Evolutionary conservation across 202 grass and related monocot species (phyloP).

Genomic region (Setaria viridis): DNA sequence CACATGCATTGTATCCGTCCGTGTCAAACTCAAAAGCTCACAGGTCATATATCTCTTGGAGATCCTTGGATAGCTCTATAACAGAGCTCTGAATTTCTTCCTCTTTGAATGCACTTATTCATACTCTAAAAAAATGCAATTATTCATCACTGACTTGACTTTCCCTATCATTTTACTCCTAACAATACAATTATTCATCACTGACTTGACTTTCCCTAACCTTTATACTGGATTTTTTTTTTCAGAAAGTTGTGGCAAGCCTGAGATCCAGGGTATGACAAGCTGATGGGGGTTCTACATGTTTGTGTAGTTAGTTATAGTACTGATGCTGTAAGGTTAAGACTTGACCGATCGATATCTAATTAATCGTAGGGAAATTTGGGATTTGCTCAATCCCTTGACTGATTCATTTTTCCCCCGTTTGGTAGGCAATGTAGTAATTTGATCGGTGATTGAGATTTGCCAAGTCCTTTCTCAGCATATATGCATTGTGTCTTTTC

Average conservation of each 20-base stretch:
- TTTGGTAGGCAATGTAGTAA: conserved; percentile 32
- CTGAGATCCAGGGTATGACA: conserved; percentile 25
- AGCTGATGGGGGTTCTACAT: conserved; percentile 5
- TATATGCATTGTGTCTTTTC: neutral
- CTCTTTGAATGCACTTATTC: neutral
- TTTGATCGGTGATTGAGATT: conserved; percentile 7
- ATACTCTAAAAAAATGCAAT: neutral
- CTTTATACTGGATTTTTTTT: neutral
- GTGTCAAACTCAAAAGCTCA: conserved; percentile 13
- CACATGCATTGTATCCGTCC: conserved; percentile 37
- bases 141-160: neutral
- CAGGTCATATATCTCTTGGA: neutral
- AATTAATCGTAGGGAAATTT: neutral
- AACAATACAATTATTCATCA: neutral
- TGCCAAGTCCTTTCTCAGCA: neutral
- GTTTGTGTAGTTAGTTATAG: neutral
- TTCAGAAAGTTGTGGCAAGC: conserved; percentile 31
- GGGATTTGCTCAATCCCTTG: neutral
- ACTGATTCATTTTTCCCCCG: neutral
- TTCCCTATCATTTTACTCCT: neutral
- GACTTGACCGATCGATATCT: conserved; percentile 1
- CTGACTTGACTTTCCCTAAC: neutral
- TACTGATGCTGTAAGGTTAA: neutral
- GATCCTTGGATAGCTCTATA: conserved; percentile 39
- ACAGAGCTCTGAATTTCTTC: neutral